A percentile compares a stretch with the other conserved stretches of the same genome.
Conservation (phyloP, 1,284 basidiomycete species). For the Omphalotus olearius region DNA sequence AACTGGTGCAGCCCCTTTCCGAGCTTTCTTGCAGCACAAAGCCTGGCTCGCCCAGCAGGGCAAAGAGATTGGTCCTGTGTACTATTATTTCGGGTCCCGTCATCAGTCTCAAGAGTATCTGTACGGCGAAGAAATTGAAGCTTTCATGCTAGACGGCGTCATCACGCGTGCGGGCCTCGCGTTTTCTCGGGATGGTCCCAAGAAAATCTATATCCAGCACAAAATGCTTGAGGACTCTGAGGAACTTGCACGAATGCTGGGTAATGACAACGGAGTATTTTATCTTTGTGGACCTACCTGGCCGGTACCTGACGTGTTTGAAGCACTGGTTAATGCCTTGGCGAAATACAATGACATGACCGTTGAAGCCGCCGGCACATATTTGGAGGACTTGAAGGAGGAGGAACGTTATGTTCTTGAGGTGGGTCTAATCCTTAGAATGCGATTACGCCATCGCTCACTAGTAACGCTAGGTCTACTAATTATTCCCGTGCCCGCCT, state of each 20-base stretch:
- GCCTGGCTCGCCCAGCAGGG: slow-evolving; percentile 79
- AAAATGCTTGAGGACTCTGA: slow-evolving; percentile 92
- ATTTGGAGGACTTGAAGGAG: slow-evolving; percentile 91
- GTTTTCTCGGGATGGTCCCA: slow-evolving; percentile 90
- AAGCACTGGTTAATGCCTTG: slow-evolving; percentile 83
- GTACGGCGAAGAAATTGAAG: slow-evolving; percentile 91
- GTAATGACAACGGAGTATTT: slow-evolving; percentile 77
- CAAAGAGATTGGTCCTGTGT: slow-evolving; percentile 81
- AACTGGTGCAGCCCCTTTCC: slow-evolving; percentile 97
- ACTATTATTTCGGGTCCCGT: slow-evolving; percentile 99
- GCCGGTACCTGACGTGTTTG: slow-evolving; percentile 97
- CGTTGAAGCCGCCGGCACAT: slow-evolving; percentile 70
- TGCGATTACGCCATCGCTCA: too few relatives aligned
- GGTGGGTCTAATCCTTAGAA: slow-evolving; percentile 37
- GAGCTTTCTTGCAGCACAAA: slow-evolving; percentile 95
- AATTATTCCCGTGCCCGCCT: too few relatives aligned
- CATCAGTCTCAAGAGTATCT: slow-evolving; percentile 94
- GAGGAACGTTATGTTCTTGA: slow-evolving; percentile 97
- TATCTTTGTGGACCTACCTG: slow-evolving; percentile 98
- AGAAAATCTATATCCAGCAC: slow-evolving; percentile 98
- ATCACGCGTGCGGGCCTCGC: slow-evolving; percentile 91
- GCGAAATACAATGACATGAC: slow-evolving; percentile 69
- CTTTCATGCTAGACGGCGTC: slow-evolving; percentile 77
- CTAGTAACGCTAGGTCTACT: too few relatives aligned
- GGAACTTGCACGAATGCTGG: slow-evolving; percentile 71